Evolutionary conservation across 1,284 basidiomycete species (phyloP).

Genomic region (Agaricales sp.): DNA sequence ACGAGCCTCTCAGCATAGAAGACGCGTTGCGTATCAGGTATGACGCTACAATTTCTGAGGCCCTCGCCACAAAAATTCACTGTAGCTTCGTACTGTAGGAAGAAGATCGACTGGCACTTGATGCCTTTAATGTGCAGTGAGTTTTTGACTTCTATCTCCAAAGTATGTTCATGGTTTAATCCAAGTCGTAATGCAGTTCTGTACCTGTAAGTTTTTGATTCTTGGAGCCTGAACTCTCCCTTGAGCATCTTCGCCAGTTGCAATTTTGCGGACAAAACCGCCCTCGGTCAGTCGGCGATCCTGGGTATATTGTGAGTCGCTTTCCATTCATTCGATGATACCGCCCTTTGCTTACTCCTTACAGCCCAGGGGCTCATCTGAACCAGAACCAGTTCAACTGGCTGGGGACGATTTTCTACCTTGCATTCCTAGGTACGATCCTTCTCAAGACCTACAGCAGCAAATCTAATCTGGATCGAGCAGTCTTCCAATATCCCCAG

Average conservation of each 20-base stretch:
- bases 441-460: constrained; percentile 2
- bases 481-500: constrained; percentile 53
- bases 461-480: constrained; percentile 17
- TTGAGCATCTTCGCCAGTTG: constrained; percentile 27
- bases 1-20: constrained; percentile 21
- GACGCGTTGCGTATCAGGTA: constrained; percentile 30
- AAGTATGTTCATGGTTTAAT: too few relatives aligned
- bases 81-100: constrained; percentile 24
- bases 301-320: constrained; percentile 50
- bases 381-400: constrained; percentile 46
- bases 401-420: constrained; percentile 70
- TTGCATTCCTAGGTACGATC: constrained; percentile 40
- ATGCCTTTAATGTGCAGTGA: constrained; percentile 73
- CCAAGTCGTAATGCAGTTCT: constrained; percentile 25
- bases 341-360: constrained; percentile 9
- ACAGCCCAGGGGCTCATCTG: constrained; percentile 30
- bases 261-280: constrained; percentile 65
- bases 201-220: constrained; percentile 53
- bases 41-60: background rate
- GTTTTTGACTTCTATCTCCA: too few relatives aligned
- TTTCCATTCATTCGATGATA: too few relatives aligned
- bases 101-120: constrained; percentile 63
- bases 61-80: too few relatives aligned
- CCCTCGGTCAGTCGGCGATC: constrained; percentile 62
- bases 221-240: constrained; percentile 17